phyloP scores from a whole-genome alignment of 2,329 filamentous ascomycete genomes.

The Colletotrichum camelliae region DNA sequence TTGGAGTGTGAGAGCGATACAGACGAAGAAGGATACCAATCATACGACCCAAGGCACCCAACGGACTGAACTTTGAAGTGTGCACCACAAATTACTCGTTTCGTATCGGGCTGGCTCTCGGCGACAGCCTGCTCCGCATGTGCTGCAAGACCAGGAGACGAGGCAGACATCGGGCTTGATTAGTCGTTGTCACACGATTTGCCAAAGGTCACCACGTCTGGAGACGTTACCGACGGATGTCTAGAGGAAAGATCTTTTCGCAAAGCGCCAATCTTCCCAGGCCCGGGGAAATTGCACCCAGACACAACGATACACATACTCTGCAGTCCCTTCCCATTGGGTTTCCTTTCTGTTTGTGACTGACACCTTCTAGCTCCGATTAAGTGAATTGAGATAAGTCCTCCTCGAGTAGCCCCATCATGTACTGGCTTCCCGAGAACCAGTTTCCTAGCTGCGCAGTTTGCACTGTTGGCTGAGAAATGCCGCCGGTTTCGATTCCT shows the following conservation, averaged over 20 bases:
- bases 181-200: neutral
- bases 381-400: slow-evolving; percentile 53
- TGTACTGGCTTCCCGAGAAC: slow-evolving; percentile 70
- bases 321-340: neutral
- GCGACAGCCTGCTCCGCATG: neutral
- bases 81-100: neutral
- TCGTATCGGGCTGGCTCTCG: neutral
- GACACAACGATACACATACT: neutral
- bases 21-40: slow-evolving; percentile 74
- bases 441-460: slow-evolving; percentile 64
- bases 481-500: slow-evolving; percentile 32
- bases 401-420: slow-evolving; percentile 69
- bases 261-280: neutral
- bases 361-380: neutral
- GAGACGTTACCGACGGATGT: neutral
- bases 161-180: neutral
- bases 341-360: neutral
- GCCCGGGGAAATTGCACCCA: neutral
- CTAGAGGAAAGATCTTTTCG: neutral
- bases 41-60: slow-evolving; percentile 66
- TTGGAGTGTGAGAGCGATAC: slow-evolving; percentile 62
- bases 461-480: slow-evolving; percentile 30
- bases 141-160: neutral
- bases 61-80: slow-evolving; percentile 55
- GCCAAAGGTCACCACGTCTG: neutral